phyloP scores from a whole-genome alignment of 1,284 basidiomycete genomes.

The Cutaneotrichosporon spelunceum region DNA sequence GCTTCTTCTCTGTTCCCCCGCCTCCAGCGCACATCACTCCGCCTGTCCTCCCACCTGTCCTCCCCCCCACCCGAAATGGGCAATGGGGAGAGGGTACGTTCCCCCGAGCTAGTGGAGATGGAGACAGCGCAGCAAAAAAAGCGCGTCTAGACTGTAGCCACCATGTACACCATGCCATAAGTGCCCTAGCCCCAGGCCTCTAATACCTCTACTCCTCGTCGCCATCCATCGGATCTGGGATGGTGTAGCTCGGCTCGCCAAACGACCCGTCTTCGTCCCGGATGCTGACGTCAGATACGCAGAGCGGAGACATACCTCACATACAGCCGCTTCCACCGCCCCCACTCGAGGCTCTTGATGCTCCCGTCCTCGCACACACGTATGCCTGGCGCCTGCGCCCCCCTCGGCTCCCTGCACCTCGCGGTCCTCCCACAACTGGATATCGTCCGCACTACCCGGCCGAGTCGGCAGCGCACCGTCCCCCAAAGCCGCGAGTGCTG shows the following conservation, averaged over 20 bases:
- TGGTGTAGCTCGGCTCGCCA: slow-evolving; percentile 29
- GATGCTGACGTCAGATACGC: slow-evolving; percentile 27
- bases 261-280: slow-evolving; percentile 33
- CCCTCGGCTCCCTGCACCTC: slow-evolving; percentile 30
- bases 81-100: background rate
- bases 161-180: slow-evolving; percentile 5
- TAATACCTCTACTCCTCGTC: slow-evolving; percentile 16
- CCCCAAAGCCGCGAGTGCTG: slow-evolving; percentile 32
- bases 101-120: slow-evolving; percentile 18
- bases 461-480: slow-evolving; percentile 17
- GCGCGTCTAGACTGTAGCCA: slow-evolving; percentile 17
- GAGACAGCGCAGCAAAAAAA: slow-evolving; percentile 16
- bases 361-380: slow-evolving; percentile 19
- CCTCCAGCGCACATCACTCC: slow-evolving; percentile 13
- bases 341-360: slow-evolving; percentile 32
- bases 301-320: slow-evolving; percentile 33
- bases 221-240: slow-evolving; percentile 24
- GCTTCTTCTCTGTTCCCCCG: slow-evolving; percentile 20
- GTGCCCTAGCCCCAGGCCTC: background rate
- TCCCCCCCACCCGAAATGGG: background rate
- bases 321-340: slow-evolving; percentile 42
- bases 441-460: slow-evolving; percentile 26
- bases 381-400: no score
- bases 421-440: slow-evolving; percentile 39
- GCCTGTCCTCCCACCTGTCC: background rate